Base-by-base conservation (phyloP, 495 filamentous ascomycete genomes). In the Lindgomyces ingoldianus region DNA sequence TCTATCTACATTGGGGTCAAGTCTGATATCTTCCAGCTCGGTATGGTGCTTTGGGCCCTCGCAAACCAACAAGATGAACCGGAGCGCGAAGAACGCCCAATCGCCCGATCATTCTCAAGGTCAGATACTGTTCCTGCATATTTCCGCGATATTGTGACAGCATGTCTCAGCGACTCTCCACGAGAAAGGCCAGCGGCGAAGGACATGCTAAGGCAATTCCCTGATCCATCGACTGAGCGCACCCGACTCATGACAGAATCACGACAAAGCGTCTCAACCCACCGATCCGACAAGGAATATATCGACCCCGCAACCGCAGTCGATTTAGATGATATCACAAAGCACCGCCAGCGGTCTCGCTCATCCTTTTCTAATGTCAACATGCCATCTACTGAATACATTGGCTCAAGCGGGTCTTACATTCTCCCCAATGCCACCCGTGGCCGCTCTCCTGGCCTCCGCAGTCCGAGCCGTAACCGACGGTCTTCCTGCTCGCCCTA, bases 1-100 rank as follows among this genome's bases (percentile, higher is more conserved):
- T 89, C 91, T 26, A 97, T 98, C 90, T 96, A 96, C 73, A 98
- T 98, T 73, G 94, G 94, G 4, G 91, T 97, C 75, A 98, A 98
- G 75, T 96, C 93, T 0, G 94, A 98, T 74, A 80, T 98, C 1
- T 98, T 87, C 70, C 94, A 98, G 70, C 81, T 98, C 2, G 94
- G 94, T 25, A 98, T 98, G 95, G 93, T 96, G 1, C 81, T 98
- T 2, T 98, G 93, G 91, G 92, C 91, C 8, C 77, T 98, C 36
- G 93, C 91, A 2, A 89, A 86, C 65, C 84, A 90, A 63, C 83
- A 91, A 41, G 94, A 97, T 68, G 94, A 98, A 68, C 94, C 94
- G 3, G 94, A 98, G 73, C 80, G 84, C 18, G 83, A 88, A 52
- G 82, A 79, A 44, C 84, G 90, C n/a, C 94, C 94, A 0, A 74